Conservation (phyloP, 2,329 filamentous ascomycete species). For the Xylaria sp. region DNA sequence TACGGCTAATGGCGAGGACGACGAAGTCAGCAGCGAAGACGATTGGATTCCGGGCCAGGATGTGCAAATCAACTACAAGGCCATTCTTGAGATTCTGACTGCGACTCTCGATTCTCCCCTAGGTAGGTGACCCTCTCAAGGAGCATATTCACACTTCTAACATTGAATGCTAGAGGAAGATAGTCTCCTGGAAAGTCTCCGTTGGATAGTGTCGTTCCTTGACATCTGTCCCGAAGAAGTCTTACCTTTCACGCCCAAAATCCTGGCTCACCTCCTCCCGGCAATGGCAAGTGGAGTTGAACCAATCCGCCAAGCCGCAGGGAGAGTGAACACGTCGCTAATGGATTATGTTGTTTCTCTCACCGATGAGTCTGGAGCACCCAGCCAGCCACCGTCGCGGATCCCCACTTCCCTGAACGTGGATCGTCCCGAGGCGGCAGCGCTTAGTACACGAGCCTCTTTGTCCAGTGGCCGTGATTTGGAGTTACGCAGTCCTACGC, state of each 20-base stretch:
- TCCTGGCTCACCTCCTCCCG: conserved; percentile 88
- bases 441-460: conserved; percentile 54
- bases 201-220: conserved; percentile 96
- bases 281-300: conserved; percentile 93
- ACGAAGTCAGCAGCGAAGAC: conserved; percentile 71
- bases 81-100: conserved; percentile 89
- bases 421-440: conserved; percentile 51
- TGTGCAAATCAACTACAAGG: conserved; percentile 89
- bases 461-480: conserved; percentile 57
- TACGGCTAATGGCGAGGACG: conserved; percentile 55
- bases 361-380: conserved; percentile 66
- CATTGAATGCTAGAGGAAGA: conserved; percentile 75
- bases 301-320: conserved; percentile 83
- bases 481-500: conserved; percentile 56
- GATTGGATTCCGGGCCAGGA: conserved; percentile 98
- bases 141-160: conserved; percentile 19
- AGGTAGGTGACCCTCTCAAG: conserved; percentile 52
- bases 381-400: conserved; percentile 43
- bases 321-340: conserved; percentile 84
- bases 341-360: conserved; percentile 95
- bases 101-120: conserved; percentile 82
- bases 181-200: conserved; percentile 84
- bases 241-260: conserved; percentile 87
- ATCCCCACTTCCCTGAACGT: conserved; percentile 44
- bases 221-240: conserved; percentile 98